phyloP scores from a whole-genome alignment of 306 rosid species.

The Acacia melanoxylon region DNA sequence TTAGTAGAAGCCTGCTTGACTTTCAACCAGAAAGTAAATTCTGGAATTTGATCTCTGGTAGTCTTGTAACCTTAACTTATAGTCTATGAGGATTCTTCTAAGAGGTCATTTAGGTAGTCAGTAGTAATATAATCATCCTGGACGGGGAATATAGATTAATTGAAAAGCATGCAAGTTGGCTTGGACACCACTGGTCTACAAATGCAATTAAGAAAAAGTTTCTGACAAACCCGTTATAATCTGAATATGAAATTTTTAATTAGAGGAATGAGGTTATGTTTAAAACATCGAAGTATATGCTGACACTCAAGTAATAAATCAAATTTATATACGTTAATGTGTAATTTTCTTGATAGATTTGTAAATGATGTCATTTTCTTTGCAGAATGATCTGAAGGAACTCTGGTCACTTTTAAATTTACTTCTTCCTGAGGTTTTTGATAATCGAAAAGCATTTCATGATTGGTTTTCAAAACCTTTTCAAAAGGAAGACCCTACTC shows the following conservation, averaged over 20 bases:
- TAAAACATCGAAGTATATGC: constrained; percentile 1
- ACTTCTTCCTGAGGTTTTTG: constrained; percentile 99
- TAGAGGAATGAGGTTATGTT: background rate
- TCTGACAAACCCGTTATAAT: constrained; percentile 7
- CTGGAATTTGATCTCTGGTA: background rate
- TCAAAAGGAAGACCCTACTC: constrained; percentile 85
- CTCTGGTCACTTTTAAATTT: constrained; percentile 97
- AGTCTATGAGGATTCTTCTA: constrained; percentile 12
- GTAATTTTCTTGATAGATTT: constrained; percentile 28
- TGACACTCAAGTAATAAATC: constrained; percentile 19
- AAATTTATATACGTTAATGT: constrained; percentile 8
- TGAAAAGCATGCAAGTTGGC: background rate
- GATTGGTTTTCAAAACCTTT: constrained; percentile 99
- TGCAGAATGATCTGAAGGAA: constrained; percentile 98
- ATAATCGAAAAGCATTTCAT: constrained; percentile 92
- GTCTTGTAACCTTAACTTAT: constrained; percentile 11
- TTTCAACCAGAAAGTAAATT: background rate
- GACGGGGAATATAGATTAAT: background rate
- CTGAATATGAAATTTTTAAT: background rate
- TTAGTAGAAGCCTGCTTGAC: constrained; percentile 18
- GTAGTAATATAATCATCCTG: constrained; percentile 2
- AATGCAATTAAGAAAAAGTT: background rate
- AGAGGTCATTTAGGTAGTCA: constrained; percentile 11
- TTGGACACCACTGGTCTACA: background rate
- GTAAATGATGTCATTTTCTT: constrained; percentile 28